A percentile compares a stretch with the other conserved stretches of the same genome.
Evolutionary conservation across 257 asterid genomes (phyloP).

Genomic region (Coffea canephora): DNA sequence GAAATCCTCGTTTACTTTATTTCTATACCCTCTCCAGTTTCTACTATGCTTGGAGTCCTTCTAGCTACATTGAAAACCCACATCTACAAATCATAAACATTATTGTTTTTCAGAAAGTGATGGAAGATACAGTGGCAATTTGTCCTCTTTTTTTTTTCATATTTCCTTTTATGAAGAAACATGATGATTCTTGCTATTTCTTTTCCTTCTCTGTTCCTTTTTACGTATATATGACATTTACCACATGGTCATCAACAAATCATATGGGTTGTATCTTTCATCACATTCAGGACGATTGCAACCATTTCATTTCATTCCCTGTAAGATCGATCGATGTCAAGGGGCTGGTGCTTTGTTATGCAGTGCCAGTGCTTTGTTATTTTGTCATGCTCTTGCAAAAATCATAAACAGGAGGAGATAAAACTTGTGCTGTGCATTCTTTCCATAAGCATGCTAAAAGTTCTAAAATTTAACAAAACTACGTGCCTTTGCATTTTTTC

Average conservation of each 20-base stretch:
- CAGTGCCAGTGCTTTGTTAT: background rate
- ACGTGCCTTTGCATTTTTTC: too few species aligned
- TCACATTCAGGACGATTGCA: background rate
- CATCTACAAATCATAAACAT: background rate
- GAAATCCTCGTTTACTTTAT: background rate
- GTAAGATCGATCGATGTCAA: background rate
- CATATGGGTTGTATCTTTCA: background rate
- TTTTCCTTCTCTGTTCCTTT: background rate
- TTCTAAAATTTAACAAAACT: too few species aligned
- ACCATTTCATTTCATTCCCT: background rate
- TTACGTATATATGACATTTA: background rate
- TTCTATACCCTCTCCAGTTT: background rate
- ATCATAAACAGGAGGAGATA: background rate
- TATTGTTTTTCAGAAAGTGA: background rate
- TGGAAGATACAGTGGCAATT: background rate
- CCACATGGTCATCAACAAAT: background rate
- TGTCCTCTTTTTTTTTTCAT: background rate
- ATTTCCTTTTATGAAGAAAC: background rate
- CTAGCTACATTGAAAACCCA: background rate
- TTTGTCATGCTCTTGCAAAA: background rate
- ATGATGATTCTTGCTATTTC: background rate
- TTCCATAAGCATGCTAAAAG: background rate
- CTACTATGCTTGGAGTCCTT: background rate
- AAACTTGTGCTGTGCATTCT: background rate
- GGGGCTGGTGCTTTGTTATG: background rate